phyloP scores from a whole-genome alignment of 805 yeast species.

The Saccharomyces paradoxus region DNA sequence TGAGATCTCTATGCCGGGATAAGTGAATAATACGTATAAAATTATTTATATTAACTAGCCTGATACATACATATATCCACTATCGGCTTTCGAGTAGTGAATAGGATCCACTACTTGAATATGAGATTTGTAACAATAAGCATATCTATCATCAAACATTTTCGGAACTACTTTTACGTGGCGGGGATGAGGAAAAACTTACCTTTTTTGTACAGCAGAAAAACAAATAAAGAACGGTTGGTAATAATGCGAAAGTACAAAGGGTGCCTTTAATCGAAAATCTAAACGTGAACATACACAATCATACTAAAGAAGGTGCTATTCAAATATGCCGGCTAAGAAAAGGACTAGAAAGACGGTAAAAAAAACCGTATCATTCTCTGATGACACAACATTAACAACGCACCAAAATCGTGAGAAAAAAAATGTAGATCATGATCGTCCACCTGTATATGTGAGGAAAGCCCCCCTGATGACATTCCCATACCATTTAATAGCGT shows the following conservation, averaged over 20 bases:
- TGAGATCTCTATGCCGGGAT: slow-evolving; percentile 15
- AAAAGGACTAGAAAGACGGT: slow-evolving; percentile 13
- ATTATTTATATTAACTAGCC: background rate
- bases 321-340: slow-evolving; percentile 16
- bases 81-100: background rate
- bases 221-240: background rate
- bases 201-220: background rate
- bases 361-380: slow-evolving; percentile 27
- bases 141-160: background rate
- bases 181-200: background rate
- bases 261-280: slow-evolving; percentile 3
- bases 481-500: slow-evolving; percentile 28
- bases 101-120: background rate
- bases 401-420: slow-evolving; percentile 17
- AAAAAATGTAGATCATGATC: slow-evolving; percentile 18
- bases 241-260: background rate
- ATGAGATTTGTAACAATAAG: background rate
- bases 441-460: slow-evolving; percentile 30
- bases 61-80: background rate
- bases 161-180: background rate
- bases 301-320: background rate
- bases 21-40: slow-evolving; percentile 1
- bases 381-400: slow-evolving; percentile 26
- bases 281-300: background rate
- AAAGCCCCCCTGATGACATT: slow-evolving; percentile 19